Evolutionary conservation across 768 basidiomycete species (phyloP), one percentile per base, ranked within the genome.

Genomic region (Dendrothele bispora): DNA sequence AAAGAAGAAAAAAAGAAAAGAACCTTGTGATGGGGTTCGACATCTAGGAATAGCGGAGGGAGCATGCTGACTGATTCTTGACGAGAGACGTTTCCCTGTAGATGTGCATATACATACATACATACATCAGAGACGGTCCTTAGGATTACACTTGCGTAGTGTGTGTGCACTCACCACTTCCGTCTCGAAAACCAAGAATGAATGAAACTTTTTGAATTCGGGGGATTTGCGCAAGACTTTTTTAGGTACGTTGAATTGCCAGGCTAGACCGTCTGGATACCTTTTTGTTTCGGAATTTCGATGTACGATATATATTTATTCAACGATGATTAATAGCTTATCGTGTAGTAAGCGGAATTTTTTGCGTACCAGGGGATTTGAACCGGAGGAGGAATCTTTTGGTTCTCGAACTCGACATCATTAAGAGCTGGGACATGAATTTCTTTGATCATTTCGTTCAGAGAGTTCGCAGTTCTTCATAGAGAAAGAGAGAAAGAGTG

Each of bases 31-130:
- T 97, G 88, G 0, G 97, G 91, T 59, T 91, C 75, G n/a, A 98
- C 91, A 46, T 93, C 90, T 27, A 99, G 80, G 56, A 98, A 84
- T 2, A 99, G 78, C 1, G 97, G 95, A 5, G 97, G 97, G n/a
- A 99, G 73, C 97, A 99, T 99, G 63, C 92, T 95, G 49, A 99
- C 97, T 15, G 92, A 94, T 67, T 99, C 97, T 65, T 98, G 95
- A 18, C 97, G 75, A 10, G 93, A 95, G 39, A 98, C 77, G 57
- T 99, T 99, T 39, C 97, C 95, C 92, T 95, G 55, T 4, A 28
- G 2, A 3, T n/a, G 21, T 39, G 11, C 28, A 24, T 40, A 27
- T 7, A 40, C 22, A 5, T 26, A n/a, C 21, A 15, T 14, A n/a
- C n/a, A 24, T n/a, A 7, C 20, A 17, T 43, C 39, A 54, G 20